Evolutionary conservation across 2,329 filamentous ascomycete genomes (phyloP).

Genomic region (Hymenoscyphus scutula): DNA sequence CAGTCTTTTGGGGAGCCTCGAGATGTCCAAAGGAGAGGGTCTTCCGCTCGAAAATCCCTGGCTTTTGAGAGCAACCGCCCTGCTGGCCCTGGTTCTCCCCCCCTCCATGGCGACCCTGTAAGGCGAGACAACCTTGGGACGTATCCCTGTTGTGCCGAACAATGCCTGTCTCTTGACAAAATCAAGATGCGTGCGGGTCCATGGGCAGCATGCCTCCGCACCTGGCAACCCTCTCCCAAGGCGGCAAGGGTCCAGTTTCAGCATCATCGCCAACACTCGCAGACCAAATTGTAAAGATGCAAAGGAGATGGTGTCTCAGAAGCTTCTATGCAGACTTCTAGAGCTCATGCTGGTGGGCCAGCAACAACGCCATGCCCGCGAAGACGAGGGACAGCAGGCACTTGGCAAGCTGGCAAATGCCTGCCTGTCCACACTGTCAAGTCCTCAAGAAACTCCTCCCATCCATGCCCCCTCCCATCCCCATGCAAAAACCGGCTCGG

Average conservation of each 20-base stretch:
- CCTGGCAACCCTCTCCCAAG: background rate
- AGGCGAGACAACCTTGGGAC: constrained; percentile 2
- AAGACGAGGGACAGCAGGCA: constrained; percentile 2
- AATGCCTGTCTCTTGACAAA: constrained; percentile 12
- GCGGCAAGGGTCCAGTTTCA: background rate
- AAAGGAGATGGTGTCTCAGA: constrained; percentile 22
- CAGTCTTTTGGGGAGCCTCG: background rate
- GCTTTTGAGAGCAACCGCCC: background rate
- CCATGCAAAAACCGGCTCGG: constrained; percentile 24
- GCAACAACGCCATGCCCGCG: constrained; percentile 5
- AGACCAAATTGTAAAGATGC: background rate
- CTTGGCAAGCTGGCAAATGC: constrained; percentile 3
- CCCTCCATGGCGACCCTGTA: constrained; percentile 1
- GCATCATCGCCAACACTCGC: constrained; percentile 3
- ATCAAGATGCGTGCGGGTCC: background rate
- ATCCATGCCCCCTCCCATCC: constrained; percentile 17
- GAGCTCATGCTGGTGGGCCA: constrained; percentile 20
- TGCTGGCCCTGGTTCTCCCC: background rate
- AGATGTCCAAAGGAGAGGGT: background rate
- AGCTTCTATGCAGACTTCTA: constrained; percentile 31
- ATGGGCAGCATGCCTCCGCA: constrained; percentile 1
- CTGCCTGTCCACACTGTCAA: constrained; percentile 14
- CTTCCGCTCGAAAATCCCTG: background rate
- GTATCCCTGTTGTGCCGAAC: constrained; percentile 9
- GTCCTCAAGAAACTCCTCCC: constrained; percentile 7